Base-by-base conservation (phyloP, 1,139 yeast species). In the Blastobotrys apis region DNA sequence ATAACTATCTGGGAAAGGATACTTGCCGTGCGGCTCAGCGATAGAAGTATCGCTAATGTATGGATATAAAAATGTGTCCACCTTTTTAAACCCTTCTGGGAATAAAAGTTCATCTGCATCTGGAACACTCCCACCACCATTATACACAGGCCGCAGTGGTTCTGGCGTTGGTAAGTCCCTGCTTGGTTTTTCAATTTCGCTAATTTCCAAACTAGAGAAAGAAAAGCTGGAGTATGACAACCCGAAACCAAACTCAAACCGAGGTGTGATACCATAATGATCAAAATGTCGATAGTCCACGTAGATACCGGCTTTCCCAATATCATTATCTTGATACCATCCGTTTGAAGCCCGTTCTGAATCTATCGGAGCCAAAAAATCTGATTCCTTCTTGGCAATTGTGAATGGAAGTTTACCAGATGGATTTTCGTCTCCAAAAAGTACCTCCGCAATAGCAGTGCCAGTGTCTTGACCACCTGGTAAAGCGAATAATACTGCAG, bases 351-450 rank as follows among this genome's bases (percentile, higher is more conserved):
- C 48, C 12, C 36, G 45, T 15, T 47, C 47, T 17, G 49, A 36
- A 41, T 67, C 72, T 47, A 13, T 48, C 37, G 26, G 65, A 65
- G 77, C 74, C 22, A 74, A 78, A 53, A 78, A 78, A 50, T 78
- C 81, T 53, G 66, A 73, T 39, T 66, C 68, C 51, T 76, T 73
- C 56, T 70, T 73, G n/a, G 84, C 83, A 53, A 80, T 72, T 1
- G 84, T 78, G 54, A 78, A 79, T 0, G 85, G 84, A 37, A 80
- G 66, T 52, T 74, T 71, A 2, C 84, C 85, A 21, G 81, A 75
- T 4, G 84, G 84, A 52, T 75, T 75, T 17, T 65, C 67, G 33
- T 75, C 80, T 1, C 85, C 85, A 63, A 78, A 80, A 43, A 76
- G 60, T 15, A 74, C 58, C 23, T 75, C 76, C 1, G 75, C 75